phyloP scores from a whole-genome alignment of 2,329 filamentous ascomycete genomes.

The Arthrobotrys sinensis region DNA sequence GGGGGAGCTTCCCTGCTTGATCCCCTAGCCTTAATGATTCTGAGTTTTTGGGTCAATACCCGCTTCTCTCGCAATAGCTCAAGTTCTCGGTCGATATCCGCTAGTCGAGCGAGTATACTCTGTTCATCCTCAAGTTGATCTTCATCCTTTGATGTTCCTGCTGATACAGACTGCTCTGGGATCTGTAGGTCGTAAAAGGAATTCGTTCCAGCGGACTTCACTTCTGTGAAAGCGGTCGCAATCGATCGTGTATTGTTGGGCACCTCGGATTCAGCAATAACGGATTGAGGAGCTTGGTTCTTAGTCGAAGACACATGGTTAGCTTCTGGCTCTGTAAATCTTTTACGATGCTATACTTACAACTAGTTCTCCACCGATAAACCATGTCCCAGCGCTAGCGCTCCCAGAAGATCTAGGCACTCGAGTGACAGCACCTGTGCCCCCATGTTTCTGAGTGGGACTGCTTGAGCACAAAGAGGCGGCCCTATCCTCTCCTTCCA shows the following conservation, averaged over 20 bases:
- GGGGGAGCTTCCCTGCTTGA: background rate
- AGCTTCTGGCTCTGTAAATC: too few relatives aligned
- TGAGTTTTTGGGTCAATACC: background rate
- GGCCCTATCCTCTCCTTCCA: background rate
- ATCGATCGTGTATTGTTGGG: background rate
- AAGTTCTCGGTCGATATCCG: constrained; percentile 12
- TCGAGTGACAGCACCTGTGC: too few relatives aligned
- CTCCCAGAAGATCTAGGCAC: too few relatives aligned
- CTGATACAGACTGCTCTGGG: background rate
- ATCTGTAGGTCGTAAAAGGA: background rate
- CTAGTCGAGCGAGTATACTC: background rate
- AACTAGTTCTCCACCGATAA: too few relatives aligned
- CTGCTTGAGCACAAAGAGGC: too few relatives aligned
- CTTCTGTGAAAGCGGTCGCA: background rate
- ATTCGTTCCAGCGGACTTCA: background rate
- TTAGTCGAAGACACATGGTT: too few relatives aligned
- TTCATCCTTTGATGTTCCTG: background rate
- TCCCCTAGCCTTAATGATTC: background rate
- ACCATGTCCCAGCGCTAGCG: too few relatives aligned
- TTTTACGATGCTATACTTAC: too few relatives aligned
- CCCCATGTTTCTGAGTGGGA: too few relatives aligned
- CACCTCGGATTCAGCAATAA: background rate
- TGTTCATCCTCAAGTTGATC: background rate
- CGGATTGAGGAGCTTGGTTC: background rate
- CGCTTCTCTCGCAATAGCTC: constrained; percentile 21